These are phyloP conservation scores for Bullera alba DNA, from an alignment of 768 basidiomycete species.

Conservation along the genomic window DNA sequence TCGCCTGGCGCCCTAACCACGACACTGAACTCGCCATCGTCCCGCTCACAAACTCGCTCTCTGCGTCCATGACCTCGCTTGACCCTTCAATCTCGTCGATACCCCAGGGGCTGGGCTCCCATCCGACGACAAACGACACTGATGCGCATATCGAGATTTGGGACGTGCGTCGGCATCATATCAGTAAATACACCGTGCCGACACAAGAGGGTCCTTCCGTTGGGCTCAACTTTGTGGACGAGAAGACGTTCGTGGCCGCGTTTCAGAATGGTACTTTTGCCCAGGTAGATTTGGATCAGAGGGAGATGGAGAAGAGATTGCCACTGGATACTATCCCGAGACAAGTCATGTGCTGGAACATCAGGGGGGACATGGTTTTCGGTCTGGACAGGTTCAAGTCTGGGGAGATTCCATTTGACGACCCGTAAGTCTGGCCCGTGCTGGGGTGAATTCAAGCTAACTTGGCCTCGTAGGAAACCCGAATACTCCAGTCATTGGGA, in stretches of 20 bases:
- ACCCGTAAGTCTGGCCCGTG: conserved; percentile 29
- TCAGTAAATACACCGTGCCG: conserved; percentile 39
- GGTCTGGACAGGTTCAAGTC: conserved; percentile 35
- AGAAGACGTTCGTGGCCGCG: conserved; percentile 25
- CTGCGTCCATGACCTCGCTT: too few species aligned
- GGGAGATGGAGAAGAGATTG: conserved; percentile 15
- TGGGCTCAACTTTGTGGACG: conserved; percentile 33
- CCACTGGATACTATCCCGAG: conserved; percentile 38
- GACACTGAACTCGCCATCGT: conserved; percentile 40
- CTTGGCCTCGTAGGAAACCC: conserved; percentile 22
- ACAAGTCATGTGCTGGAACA: conserved; percentile 38
- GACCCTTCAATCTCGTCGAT: too few species aligned
- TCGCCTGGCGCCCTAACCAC: conserved; percentile 41
- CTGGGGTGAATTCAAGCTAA: neutral
- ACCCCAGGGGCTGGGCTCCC: too few species aligned
- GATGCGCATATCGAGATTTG: conserved; percentile 44
- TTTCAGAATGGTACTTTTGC: conserved; percentile 40
- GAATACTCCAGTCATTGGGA: conserved; percentile 36
- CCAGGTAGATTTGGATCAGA: conserved; percentile 23
- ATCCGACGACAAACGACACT: conserved; percentile 10
- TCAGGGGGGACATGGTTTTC: conserved; percentile 33
- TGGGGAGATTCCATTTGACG: conserved; percentile 45
- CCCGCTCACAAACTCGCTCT: conserved; percentile 22
- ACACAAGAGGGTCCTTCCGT: conserved; percentile 25
- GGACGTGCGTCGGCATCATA: conserved; percentile 41